Base-by-base conservation (phyloP, 352 stramenopile genomes). In the Globisporangium cederbergense region DNA sequence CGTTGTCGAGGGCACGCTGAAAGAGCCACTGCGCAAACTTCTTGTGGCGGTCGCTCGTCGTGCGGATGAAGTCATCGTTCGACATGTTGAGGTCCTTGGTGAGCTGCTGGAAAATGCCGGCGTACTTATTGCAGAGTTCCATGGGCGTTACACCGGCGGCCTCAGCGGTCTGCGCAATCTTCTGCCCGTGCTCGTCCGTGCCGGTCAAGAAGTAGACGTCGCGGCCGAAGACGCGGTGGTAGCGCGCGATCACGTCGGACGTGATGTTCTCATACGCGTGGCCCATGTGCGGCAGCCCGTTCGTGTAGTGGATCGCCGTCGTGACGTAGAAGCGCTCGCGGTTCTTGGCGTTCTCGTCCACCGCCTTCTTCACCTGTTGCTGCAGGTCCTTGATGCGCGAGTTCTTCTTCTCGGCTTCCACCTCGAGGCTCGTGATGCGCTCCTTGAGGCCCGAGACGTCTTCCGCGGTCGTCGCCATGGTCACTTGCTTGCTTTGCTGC, bases 281-380 rank as follows among this genome's bases (percentile, higher is more conserved):
- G 43, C 98, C 98, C 85, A 99, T 99, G 80, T 99, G 97, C 61
- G 97, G 93, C 58, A 76, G 53, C 3, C 88, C 89, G 63, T 99
- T 99, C 53, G 97, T 98, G 84, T 99, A 99, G 79, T 99, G 98
- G 81, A 99, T 99, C 56, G 97, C 97, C 36, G 97, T 99, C 63
- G 97, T 99, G 56, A 99, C 76, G 83, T 99, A 99, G 77, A 98
- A 99, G 4, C 74, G 81, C 72, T 93, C 82, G 32, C 68, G 70
- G 56, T 76, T 57, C 64, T 78, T 83, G 25, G 67, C 71, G 8
- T 62, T 71, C 45, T 76, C 67, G 34, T 79, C 45, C 59, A 87
- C 66, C 52, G 68, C 64, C 64, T 84, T 71, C 68, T 75, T 73
- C 5, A 73, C 63, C 65, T 86, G 75, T 56, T 83, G 69, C 64